Base-by-base conservation (phyloP, 1,284 basidiomycete genomes). In the Marasmius fiardii region DNA sequence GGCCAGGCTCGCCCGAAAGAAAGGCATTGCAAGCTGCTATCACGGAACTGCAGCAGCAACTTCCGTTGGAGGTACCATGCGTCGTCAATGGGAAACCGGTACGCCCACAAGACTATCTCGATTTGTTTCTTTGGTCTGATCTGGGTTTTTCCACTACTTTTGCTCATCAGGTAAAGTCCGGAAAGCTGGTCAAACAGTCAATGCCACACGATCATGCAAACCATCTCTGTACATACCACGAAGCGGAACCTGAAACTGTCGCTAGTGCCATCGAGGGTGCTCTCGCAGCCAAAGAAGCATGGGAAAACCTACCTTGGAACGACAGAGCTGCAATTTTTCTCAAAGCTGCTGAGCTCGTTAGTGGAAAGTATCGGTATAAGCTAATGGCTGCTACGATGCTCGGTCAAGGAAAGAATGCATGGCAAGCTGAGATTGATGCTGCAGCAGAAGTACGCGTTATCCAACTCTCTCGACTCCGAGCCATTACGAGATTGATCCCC, bases 371-470 rank as follows among this genome's bases (percentile, higher is more conserved):
- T 73, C 82, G 95, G 66, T 95, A 93, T 78, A 88, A 91, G 75
- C 79, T 99, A 53, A 84, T 98, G 77, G 97, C 97, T 31, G 95
- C 96, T 31, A 98, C 96, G 48, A 98, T 99, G 78, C 81, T 99
- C 45, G 96, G 96, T 12, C 96, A 99, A 76, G 96, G 97, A 53
- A 99, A 99, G 85, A 99, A 98, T 71, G 89, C 85, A 11, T 99
- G 96, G 96, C 96, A 99, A 76, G 97, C 96, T 21, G 96, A 99
- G 80, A 99, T 99, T 61, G 96, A 99, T 73, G 93, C 97, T 52
- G 96, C 95, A 26, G 96, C 97, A 16, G 96, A 98, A 86, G 91
- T 93, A 57, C 60, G 80, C 71, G 18, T 28, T 51, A 53, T 58
- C 31, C 35, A 21, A 21, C 7, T 52, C n/a, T n/a, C 31, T 28